Conservation (phyloP, 805 yeast species). For the Starmerella riodocensis region DNA sequence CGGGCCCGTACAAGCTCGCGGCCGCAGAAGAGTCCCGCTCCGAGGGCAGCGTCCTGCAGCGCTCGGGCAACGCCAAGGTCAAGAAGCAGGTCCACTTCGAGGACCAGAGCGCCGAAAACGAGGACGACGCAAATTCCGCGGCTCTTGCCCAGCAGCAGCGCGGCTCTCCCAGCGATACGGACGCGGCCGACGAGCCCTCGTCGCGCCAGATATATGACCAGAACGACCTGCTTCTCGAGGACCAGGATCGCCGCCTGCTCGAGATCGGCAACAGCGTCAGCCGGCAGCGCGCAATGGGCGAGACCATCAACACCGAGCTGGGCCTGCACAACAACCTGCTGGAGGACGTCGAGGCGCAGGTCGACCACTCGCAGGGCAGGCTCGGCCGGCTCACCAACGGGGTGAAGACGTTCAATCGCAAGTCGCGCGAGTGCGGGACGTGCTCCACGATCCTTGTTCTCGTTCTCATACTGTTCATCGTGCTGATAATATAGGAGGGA, state of each 20-base stretch:
- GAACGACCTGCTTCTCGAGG: conserved; percentile 23
- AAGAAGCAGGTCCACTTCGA: conserved; percentile 11
- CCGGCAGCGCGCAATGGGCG: conserved; percentile 30
- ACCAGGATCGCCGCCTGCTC: conserved; percentile 31
- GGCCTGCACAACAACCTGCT: conserved; percentile 28
- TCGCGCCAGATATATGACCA: conserved; percentile 13
- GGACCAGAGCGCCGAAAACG: too few species aligned
- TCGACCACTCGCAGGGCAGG: conserved; percentile 27
- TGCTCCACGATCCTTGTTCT: conserved; percentile 27
- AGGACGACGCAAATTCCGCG: not conserved
- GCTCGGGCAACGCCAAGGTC: not conserved
- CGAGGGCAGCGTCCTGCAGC: conserved; percentile 2
- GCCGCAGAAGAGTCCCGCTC: not conserved
- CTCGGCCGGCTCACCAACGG: conserved; percentile 27
- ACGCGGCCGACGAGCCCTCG: not conserved
- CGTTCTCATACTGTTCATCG: conserved; percentile 22
- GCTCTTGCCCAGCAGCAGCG: not conserved
- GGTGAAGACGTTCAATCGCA: conserved; percentile 28
- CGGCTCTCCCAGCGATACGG: not conserved
- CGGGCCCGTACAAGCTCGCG: conserved; percentile 1
- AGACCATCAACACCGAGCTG: conserved; percentile 30
- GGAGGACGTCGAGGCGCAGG: conserved; percentile 30
- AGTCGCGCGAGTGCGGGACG: conserved; percentile 30
- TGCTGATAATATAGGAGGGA: conserved; percentile 26
- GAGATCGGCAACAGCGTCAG: conserved; percentile 27